Conservation (phyloP, 768 basidiomycete species). For the Kondoa subrosea region DNA sequence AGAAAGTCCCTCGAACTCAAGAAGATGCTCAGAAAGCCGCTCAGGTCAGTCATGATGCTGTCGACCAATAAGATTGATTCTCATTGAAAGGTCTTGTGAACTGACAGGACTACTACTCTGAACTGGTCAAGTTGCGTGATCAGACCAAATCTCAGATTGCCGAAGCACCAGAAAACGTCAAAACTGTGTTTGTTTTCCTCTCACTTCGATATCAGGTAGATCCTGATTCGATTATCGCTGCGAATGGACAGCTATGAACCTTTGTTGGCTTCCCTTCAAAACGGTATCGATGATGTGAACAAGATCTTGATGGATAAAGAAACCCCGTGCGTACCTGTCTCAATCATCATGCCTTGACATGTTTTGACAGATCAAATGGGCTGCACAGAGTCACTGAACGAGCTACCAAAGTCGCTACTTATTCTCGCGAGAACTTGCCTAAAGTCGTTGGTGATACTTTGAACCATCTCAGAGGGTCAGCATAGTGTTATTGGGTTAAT, state of each 20-base stretch:
- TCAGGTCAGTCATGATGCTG: not conserved
- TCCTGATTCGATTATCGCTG: not conserved
- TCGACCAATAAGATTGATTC: not conserved
- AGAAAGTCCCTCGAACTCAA: not conserved
- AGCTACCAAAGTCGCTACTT: not conserved
- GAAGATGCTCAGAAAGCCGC: not conserved
- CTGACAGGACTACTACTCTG: not conserved
- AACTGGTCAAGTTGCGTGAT: not conserved
- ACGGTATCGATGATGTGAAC: constrained; percentile 1
- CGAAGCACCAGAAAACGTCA: not conserved
- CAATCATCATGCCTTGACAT: not conserved
- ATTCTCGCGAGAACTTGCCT: constrained; percentile 1
- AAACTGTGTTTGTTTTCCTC: constrained; percentile 3
- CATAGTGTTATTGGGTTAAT: not conserved
- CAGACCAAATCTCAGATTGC: not conserved
- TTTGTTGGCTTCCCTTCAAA: not conserved
- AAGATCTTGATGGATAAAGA: not conserved
- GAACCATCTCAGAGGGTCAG: not conserved
- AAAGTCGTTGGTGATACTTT: not conserved
- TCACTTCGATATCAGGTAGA: not conserved
- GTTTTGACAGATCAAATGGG: not conserved
- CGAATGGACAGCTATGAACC: not conserved
- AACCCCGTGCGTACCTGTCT: not conserved
- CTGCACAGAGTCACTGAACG: not conserved
- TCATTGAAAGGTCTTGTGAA: not conserved